Conservation (phyloP, 1,139 yeast species). For the Ogataea hybrid region DNA sequence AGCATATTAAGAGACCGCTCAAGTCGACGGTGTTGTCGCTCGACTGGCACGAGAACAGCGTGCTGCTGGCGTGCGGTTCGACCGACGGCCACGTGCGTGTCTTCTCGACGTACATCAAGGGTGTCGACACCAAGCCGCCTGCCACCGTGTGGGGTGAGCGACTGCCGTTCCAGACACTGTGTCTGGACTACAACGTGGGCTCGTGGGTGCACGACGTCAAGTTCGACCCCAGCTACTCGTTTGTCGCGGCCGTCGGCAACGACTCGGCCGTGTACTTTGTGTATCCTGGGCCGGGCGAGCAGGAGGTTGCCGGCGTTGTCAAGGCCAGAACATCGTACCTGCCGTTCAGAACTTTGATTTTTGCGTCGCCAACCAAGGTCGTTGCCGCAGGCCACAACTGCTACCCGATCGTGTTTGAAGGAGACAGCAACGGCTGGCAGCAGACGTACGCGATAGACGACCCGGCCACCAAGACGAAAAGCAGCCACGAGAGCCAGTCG, state of each 20-base stretch:
- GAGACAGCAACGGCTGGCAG: constrained; percentile 69
- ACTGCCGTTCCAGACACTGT: constrained; percentile 90
- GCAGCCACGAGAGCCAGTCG: constrained; percentile 61
- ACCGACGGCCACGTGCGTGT: constrained; percentile 95
- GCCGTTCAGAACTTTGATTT: constrained; percentile 78
- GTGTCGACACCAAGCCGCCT: constrained; percentile 79
- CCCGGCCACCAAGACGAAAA: constrained; percentile 47
- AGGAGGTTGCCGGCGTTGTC: constrained; percentile 33
- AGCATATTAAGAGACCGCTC: constrained; percentile 91
- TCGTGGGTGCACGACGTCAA: constrained; percentile 94
- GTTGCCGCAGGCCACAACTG: constrained; percentile 93
- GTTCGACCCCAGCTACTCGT: constrained; percentile 78
- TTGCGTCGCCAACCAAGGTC: constrained; percentile 62
- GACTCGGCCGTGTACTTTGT: constrained; percentile 69
- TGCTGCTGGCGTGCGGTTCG: constrained; percentile 85
- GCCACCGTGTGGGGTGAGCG: constrained; percentile 92
- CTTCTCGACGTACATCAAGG: constrained; percentile 89
- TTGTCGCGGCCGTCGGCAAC: constrained; percentile 65
- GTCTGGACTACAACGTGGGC: constrained; percentile 79
- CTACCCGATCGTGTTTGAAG: constrained; percentile 83
- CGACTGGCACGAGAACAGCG: constrained; percentile 95
- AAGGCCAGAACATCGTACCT: constrained; percentile 68
- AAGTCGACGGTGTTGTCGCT: constrained; percentile 82
- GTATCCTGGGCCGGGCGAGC: constrained; percentile 55
- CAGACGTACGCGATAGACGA: constrained; percentile 66